Evolutionary conservation across 2,329 filamentous ascomycete genomes (phyloP).

Genomic region (Ophiosphaerella herpotricha): DNA sequence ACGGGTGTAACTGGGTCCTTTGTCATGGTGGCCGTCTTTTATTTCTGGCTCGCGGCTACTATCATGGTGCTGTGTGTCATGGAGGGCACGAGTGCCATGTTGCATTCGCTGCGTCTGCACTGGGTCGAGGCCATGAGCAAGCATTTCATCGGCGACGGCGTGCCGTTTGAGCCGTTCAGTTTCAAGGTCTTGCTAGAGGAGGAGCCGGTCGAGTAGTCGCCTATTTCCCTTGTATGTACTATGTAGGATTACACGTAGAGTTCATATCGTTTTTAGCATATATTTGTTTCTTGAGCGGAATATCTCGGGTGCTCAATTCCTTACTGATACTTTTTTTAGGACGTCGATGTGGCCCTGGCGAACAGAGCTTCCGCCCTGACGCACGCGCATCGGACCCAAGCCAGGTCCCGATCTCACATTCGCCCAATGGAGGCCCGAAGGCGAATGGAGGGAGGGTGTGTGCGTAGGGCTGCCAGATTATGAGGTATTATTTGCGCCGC

Average conservation of each 20-base stretch:
- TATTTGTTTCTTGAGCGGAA: too few species aligned
- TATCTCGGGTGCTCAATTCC: too few species aligned
- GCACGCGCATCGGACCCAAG: too few species aligned
- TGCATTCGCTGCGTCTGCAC: slow-evolving; percentile 87
- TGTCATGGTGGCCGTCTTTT: slow-evolving; percentile 81
- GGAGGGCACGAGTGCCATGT: slow-evolving; percentile 95
- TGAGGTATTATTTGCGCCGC: slow-evolving; percentile 10
- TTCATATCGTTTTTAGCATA: not conserved
- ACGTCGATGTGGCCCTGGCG: too few species aligned
- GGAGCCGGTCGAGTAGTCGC: slow-evolving; percentile 56
- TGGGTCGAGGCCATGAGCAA: slow-evolving; percentile 99
- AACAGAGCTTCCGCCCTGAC: too few species aligned
- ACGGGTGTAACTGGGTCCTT: slow-evolving; percentile 73
- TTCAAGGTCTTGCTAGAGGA: slow-evolving; percentile 86
- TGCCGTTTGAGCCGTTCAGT: slow-evolving; percentile 86
- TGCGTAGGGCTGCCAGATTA: slow-evolving; percentile 1
- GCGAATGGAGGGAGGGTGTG: not conserved
- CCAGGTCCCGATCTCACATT: too few species aligned
- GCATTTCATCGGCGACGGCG: slow-evolving; percentile 87
- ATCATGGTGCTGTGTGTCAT: slow-evolving; percentile 84
- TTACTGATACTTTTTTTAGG: too few species aligned
- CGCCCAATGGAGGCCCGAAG: too few species aligned
- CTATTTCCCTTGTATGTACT: slow-evolving; percentile 5
- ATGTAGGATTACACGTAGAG: slow-evolving; percentile 18
- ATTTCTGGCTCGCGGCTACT: slow-evolving; percentile 86